Percentiles rank a stretch among this genome's conserved stretches.
phyloP scores from a whole-genome alignment of 768 basidiomycete species.

The Leccinum arenicola region DNA sequence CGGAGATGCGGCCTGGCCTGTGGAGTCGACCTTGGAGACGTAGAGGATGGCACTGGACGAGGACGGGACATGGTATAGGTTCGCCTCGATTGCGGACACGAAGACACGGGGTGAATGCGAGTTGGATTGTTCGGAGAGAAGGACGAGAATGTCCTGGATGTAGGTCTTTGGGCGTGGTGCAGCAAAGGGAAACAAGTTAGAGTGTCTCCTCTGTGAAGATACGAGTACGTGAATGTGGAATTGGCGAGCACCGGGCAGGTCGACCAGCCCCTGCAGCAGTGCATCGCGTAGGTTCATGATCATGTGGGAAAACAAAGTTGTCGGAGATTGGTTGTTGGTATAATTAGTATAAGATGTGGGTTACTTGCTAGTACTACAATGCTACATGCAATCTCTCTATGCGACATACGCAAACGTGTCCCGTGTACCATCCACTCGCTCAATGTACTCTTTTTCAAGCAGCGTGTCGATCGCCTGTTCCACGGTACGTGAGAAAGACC shows the following conservation, averaged over 20 bases:
- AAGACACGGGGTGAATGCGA: conserved; percentile 55
- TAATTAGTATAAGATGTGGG: conserved; percentile 6
- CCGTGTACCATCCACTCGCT: conserved; percentile 87
- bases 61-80: conserved; percentile 68
- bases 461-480: conserved; percentile 82
- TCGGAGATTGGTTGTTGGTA: conserved; percentile 7
- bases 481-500: neutral
- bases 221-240: conserved; percentile 77
- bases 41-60: conserved; percentile 76
- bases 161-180: conserved; percentile 60
- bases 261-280: conserved; percentile 53
- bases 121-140: conserved; percentile 62
- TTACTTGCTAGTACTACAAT: too few relatives aligned
- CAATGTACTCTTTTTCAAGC: conserved; percentile 96
- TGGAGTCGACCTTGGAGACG: conserved; percentile 92
- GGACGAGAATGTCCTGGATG: conserved; percentile 73
- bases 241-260: conserved; percentile 62
- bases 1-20: conserved; percentile 65
- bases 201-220: conserved; percentile 64
- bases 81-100: conserved; percentile 77
- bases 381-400: conserved; percentile 23
- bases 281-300: conserved; percentile 56
- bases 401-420: conserved; percentile 57
- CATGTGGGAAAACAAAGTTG: conserved; percentile 23
- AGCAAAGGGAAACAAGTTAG: conserved; percentile 74